A percentile compares a stretch with the other conserved stretches of the same genome.
Evolutionary conservation across 2,329 filamentous ascomycete species (phyloP).

Genomic region (Fusarium staphyleae): DNA sequence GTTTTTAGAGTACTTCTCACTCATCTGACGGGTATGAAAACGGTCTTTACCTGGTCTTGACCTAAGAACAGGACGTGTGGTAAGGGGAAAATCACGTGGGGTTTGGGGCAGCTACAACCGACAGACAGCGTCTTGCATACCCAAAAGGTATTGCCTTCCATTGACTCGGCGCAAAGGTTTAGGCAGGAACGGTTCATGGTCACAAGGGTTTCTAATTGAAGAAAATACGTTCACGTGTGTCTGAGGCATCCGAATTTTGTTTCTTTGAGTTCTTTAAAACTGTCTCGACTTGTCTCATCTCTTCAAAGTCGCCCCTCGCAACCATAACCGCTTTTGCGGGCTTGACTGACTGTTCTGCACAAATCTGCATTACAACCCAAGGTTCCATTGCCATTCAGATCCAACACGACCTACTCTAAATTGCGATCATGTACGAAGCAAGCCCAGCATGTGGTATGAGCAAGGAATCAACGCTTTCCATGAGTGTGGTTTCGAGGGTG

Average conservation of each 20-base stretch:
- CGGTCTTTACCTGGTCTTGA: too few relatives aligned
- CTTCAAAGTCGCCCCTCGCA: slow-evolving; percentile 22
- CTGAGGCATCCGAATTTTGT: slow-evolving; percentile 6
- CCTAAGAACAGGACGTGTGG: not conserved
- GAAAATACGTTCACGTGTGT: slow-evolving; percentile 3
- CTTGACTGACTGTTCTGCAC: not conserved
- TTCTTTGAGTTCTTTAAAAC: slow-evolving; percentile 2
- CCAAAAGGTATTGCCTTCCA: not conserved
- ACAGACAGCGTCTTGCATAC: not conserved
- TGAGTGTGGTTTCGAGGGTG: too few relatives aligned
- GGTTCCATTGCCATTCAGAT: not conserved
- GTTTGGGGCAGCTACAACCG: not conserved
- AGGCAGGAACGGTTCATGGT: not conserved
- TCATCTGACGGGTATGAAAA: too few relatives aligned
- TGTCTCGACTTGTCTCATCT: slow-evolving; percentile 17
- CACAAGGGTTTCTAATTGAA: not conserved
- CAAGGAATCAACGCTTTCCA: too few relatives aligned
- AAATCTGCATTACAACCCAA: not conserved
- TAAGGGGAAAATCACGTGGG: not conserved
- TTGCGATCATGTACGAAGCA: not conserved
- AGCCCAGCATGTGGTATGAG: too few relatives aligned
- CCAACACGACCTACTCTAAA: not conserved
- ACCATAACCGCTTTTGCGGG: slow-evolving; percentile 8
- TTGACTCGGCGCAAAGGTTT: too few relatives aligned
- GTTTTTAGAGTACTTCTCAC: not conserved